Evolutionary conservation across 2,329 filamentous ascomycete species (phyloP).

Genomic region (Botrytis galanthina): DNA sequence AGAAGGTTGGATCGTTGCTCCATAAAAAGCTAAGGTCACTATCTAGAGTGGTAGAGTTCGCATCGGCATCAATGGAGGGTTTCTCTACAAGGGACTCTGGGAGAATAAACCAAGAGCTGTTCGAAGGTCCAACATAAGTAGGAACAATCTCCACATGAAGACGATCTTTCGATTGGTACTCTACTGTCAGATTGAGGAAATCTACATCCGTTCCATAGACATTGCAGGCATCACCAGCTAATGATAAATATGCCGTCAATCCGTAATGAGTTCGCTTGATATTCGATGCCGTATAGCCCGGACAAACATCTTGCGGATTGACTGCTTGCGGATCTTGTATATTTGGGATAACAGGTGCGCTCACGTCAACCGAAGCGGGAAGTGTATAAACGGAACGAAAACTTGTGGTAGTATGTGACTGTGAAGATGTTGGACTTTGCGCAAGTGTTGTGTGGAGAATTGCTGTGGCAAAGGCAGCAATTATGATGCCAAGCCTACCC

Average conservation of each 20-base stretch:
- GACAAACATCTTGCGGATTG: constrained; percentile 53
- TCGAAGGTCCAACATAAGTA: constrained; percentile 57
- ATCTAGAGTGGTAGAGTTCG: constrained; percentile 45
- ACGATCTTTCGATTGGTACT: constrained; percentile 63
- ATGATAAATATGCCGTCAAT: constrained; percentile 65
- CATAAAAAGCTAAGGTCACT: constrained; percentile 55
- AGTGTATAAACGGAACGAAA: constrained; percentile 44
- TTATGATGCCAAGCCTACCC: constrained; percentile 20
- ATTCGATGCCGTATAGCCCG: constrained; percentile 66
- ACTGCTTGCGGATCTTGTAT: constrained; percentile 62
- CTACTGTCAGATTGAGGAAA: constrained; percentile 63
- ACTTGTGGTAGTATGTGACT: constrained; percentile 25
- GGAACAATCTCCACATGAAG: constrained; percentile 70
- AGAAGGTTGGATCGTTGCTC: constrained; percentile 59
- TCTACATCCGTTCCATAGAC: constrained; percentile 75
- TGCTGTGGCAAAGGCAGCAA: constrained; percentile 22
- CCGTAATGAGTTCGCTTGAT: constrained; percentile 51
- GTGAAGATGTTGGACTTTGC: constrained; percentile 24
- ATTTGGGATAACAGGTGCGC: constrained; percentile 56
- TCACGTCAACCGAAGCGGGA: constrained; percentile 46
- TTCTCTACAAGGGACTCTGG: constrained; percentile 56
- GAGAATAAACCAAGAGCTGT: constrained; percentile 65
- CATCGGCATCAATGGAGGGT: constrained; percentile 41
- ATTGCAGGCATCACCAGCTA: constrained; percentile 72
- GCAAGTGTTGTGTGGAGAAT: constrained; percentile 22